Evolutionary conservation across 352 stramenopile species (phyloP), one percentile per base, ranked within the genome.

Genomic region (Elongisporangium prolatum): DNA sequence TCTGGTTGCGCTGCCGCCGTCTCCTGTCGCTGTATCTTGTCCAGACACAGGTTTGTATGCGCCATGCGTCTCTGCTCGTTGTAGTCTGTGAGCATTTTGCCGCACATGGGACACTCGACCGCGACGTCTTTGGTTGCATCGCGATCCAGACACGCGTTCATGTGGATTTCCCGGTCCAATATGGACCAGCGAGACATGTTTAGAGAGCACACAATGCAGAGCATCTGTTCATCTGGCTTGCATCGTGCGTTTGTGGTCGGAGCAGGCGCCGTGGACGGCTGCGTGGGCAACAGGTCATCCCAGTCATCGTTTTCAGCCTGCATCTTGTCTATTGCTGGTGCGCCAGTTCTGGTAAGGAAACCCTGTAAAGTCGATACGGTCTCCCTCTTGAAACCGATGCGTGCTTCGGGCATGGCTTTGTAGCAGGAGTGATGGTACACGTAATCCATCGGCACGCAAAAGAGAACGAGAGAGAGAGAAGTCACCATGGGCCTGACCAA

Each of bases 101-200:
- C 61, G 56, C 81, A 90, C 37, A 72, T 77, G 4, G 81, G 84
- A 25, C 84, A 91, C 20, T 79, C 66, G 56, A 69, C 84, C 22
- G 64, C 56, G 28, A 64, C 54, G 3, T 75, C 59, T 5, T 67
- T 48, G 21, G 51, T 63, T 3, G 60, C 48, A 3, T 55, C 60
- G 2, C 60, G 57, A 54, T 95, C 86, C 17, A 95, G 67, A 65
- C 86, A 95, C 52, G 65, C 70, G 54, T 95, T 95, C 24, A 95
- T 61, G 60, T 95, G 86, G 58, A 74, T 56, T 13, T 79, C 72
- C 9, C 79, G 74, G 37, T 86, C 65, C 10, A 72, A 13, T 53
- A 91, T 65, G 14, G 56, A 64, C 72, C 73, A 81, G 28, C 44
- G 40, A 48, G 77, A 74, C 64, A 93, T 65, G 61, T 90, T 80